A percentile compares a stretch with the other conserved stretches of the same genome.
Conservation (phyloP, 176 grass and related monocot genomes). For the Dendrocalamus sinicus region DNA sequence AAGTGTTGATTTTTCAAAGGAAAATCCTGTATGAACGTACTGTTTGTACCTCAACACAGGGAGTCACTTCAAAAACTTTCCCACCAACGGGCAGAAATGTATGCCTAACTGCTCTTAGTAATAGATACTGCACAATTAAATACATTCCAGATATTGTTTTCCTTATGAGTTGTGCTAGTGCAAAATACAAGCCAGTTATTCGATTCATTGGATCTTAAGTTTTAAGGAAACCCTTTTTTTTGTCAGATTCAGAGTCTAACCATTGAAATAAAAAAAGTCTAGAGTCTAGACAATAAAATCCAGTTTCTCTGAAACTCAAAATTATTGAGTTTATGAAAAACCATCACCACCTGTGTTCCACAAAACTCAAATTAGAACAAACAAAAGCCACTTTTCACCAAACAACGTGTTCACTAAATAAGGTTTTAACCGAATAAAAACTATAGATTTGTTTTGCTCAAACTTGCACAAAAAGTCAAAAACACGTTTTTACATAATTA, state of each 20-base stretch:
- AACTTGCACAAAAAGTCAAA: not conserved
- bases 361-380: not conserved
- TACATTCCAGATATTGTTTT: not conserved
- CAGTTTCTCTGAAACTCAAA: not conserved
- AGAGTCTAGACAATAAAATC: not conserved
- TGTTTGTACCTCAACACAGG: not conserved
- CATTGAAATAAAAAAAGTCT: not conserved
- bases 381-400: not conserved
- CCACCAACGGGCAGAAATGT: not conserved
- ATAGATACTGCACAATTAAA: not conserved
- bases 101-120: slow-evolving; percentile 1
- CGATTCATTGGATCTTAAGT: not conserved
- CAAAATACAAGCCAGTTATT: not conserved
- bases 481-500: not conserved
- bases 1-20: not conserved
- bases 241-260: not conserved
- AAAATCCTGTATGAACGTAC: not conserved
- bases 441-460: not conserved
- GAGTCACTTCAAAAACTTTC: not conserved
- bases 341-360: not conserved
- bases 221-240: not conserved
- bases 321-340: not conserved
- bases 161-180: not conserved
- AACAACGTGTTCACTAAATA: not conserved
- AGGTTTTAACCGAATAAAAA: not conserved